These are phyloP conservation scores for Bruguiera gymnorhiza DNA, from an alignment of 345 rosid species.

Conservation along the genomic window DNA sequence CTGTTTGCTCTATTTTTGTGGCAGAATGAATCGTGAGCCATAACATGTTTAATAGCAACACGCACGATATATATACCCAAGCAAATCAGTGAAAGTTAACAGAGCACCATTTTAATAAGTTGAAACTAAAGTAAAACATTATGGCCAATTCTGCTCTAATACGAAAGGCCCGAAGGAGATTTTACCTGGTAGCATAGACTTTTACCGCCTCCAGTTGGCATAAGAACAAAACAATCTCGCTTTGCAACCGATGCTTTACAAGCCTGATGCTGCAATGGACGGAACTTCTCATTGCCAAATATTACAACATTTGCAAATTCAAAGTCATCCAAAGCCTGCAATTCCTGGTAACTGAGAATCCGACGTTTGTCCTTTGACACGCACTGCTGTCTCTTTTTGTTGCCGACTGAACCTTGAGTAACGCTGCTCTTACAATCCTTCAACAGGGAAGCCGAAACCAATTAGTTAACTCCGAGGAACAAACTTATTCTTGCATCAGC, in stretches of 20 bases:
- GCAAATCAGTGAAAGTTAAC: neutral
- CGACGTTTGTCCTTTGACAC: conserved; percentile 23
- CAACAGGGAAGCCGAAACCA: conserved; percentile 22
- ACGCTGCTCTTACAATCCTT: conserved; percentile 45
- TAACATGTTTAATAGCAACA: neutral
- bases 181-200: conserved; percentile 87
- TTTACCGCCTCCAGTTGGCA: conserved; percentile 96
- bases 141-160: neutral
- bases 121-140: neutral
- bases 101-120: neutral
- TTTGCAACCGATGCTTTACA: conserved; percentile 68
- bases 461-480: no score
- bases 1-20: no score
- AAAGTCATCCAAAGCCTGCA: conserved; percentile 71
- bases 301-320: conserved; percentile 86
- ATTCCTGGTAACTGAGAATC: conserved; percentile 61
- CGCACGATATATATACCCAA: no score
- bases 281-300: conserved; percentile 61
- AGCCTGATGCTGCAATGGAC: conserved; percentile 79
- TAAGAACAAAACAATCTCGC: conserved; percentile 75
- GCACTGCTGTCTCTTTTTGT: conserved; percentile 26
- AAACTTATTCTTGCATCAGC: no score
- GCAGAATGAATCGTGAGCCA: neutral
- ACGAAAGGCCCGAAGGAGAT: neutral
- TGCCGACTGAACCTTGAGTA: conserved; percentile 40